These are phyloP conservation scores for Lathyrus tuberosus DNA, from an alignment of 306 rosid genomes.

Conservation along the genomic window DNA sequence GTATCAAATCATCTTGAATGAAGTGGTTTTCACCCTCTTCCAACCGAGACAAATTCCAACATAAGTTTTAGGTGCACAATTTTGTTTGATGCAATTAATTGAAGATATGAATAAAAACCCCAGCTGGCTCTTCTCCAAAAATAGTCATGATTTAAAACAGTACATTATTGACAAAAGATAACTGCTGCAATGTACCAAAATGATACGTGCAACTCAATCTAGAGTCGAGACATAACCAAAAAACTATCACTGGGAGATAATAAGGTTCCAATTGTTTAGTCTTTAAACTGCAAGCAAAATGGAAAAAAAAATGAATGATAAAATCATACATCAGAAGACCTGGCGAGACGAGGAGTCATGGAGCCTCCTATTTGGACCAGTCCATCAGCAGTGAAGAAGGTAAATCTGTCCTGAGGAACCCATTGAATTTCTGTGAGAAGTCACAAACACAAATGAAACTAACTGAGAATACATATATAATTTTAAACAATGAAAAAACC, in stretches of 20 bases:
- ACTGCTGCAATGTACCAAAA: neutral
- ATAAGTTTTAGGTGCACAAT: neutral
- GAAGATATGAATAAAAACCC: neutral
- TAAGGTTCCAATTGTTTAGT: neutral
- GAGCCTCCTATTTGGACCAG: slow-evolving; percentile 93
- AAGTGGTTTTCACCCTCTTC: neutral
- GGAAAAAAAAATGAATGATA: neutral
- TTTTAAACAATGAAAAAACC: neutral
- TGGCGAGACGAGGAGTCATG: slow-evolving; percentile 67
- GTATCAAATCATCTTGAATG: slow-evolving; percentile 4
- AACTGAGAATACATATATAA: neutral
- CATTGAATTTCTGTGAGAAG: slow-evolving; percentile 84
- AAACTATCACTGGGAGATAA: slow-evolving; percentile 1
- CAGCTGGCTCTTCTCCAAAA: neutral
- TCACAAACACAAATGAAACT: slow-evolving; percentile 28
- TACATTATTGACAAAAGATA: slow-evolving; percentile 12
- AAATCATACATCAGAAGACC: slow-evolving; percentile 60
- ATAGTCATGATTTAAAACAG: neutral
- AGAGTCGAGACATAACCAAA: neutral
- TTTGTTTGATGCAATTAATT: neutral
- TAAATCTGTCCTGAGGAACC: slow-evolving; percentile 77
- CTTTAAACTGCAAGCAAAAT: slow-evolving; percentile 8
- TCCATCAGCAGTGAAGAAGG: slow-evolving; percentile 92
- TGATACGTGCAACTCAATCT: neutral
- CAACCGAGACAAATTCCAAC: slow-evolving; percentile 11